Evolutionary conservation across 2,329 filamentous ascomycete species (phyloP), one percentile per base, ranked within the genome.

Genomic region (Penicillium sp.): DNA sequence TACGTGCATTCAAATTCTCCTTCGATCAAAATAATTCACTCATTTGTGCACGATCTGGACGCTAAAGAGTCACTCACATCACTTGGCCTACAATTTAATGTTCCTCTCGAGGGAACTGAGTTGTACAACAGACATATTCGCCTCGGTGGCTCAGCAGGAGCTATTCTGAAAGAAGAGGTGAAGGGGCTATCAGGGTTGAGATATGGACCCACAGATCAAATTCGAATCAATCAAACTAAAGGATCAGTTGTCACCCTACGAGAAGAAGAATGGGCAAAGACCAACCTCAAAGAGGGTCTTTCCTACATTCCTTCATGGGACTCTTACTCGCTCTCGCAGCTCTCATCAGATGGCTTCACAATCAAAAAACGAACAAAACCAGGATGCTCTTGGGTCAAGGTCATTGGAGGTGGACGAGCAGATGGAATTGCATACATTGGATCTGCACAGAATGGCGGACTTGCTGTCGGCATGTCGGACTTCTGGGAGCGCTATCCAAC

Each of bases 401-500:
- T 85, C 10, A 78, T 81, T 0, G 82, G 80, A 0, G 81, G 81
- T 2, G 81, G 78, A 1, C 75, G 81, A 1, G 76, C 83, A 1
- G 78, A 76, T 0, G 83, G 84, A 0, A 68, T 85, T 0, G 81
- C 77, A 0, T 86, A 85, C 56, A 75, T 86, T 0, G 84, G 84
- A 2, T 79, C 79, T 9, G 79, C 82, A 5, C 79, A 74, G 0
- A 67, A 70, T 3, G 84, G 84, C n/a, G 84, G 84, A 12, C 71
- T 86, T 1, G 83, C 80, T 1, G 65, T 86, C 5, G 82, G 81
- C 0, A 73, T 84, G 43, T 77, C 79, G 2, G 78, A 85, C 59
- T 86, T 86, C 64, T 86, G 84, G 84, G 81, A 86, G 70, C 76
- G 80, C 15, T 85, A 83, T 56, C 84, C 84, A 0, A 82, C 81